Base-by-base conservation (phyloP, 371 early-diverging fungal genomes). In the Rhizopus stolonifer region DNA sequence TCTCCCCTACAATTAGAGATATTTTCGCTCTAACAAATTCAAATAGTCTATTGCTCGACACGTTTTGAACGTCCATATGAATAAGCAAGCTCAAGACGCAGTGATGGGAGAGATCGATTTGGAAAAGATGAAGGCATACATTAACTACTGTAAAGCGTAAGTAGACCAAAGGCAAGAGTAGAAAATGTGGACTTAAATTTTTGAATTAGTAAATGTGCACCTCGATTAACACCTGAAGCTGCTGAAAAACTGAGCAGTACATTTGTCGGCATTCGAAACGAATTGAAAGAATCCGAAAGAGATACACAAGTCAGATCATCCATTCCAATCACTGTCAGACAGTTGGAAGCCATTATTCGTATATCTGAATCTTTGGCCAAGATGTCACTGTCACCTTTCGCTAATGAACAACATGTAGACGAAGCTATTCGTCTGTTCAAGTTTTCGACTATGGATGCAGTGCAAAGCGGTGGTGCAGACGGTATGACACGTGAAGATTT, bases 291-390 rank as follows among this genome's bases (percentile, higher is more conserved):
- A 32, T 67, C 90, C 42, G 95, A 95, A 69, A 79, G 82, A 55
- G 85, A 88, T 56, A 82, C 76, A 22, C 71, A 84, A 22, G 81
- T 82, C 49, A 81, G 93, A 59, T 89, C 92, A 2, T 82, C 94
- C 24, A 96, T 99, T 52, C 99, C 99, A 3, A 99, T 99, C 62
- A 99, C 99, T 5, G 88, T 99, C 57, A 87, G 96, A 72, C 99
- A 99, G 77, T 77, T 99, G 54, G 99, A 99, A 75, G 99, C 99
- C 49, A 95, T 99, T 60, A 89, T 99, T 44, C 94, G 99, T 69
- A 90, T 99, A 44, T 89, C 99, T n/a, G 99, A 99, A 79, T 84
- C 99, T 10, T 73, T 99, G 33, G 99, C 99, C 52, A 99, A 98
- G 67, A 92, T 99, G 84, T 85, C 90, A 17, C 84, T 99, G n/a